Percentiles rank a stretch among this genome's conserved stretches.
Evolutionary conservation across 2,329 filamentous ascomycete species (phyloP).

Genomic region (Pseudogymnoascus sp.): DNA sequence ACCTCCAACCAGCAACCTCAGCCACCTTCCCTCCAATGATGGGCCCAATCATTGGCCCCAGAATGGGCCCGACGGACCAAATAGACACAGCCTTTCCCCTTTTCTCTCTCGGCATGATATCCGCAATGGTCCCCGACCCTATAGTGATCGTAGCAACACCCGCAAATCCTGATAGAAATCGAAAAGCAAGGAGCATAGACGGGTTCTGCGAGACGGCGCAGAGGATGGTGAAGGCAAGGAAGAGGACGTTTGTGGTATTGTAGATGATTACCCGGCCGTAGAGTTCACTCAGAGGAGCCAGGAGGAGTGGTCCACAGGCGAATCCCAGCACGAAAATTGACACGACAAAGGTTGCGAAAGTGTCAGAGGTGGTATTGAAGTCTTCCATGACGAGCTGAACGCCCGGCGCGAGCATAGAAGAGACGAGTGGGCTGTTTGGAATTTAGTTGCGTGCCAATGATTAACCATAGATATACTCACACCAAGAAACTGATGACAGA

Average conservation of each 20-base stretch:
- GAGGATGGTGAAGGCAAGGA: conserved; percentile 53
- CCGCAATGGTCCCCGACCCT: conserved; percentile 54
- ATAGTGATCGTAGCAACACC: conserved; percentile 57
- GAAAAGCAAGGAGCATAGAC: conserved; percentile 37
- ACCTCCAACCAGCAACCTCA: conserved; percentile 42
- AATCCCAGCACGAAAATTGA: conserved; percentile 51
- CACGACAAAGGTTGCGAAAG: conserved; percentile 48
- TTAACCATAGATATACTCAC: conserved; percentile 15
- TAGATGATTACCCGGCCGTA: conserved; percentile 43
- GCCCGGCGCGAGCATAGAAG: conserved; percentile 42
- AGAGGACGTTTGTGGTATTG: conserved; percentile 40
- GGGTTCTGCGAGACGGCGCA: conserved; percentile 52
- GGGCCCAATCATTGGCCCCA: conserved; percentile 34
- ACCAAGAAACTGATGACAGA: conserved; percentile 22
- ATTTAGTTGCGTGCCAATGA: background rate
- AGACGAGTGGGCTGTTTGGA: conserved; percentile 34
- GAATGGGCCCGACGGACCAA: conserved; percentile 36
- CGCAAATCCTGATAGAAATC: conserved; percentile 43
- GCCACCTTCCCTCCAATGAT: conserved; percentile 44
- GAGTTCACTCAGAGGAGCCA: conserved; percentile 54
- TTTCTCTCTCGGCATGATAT: conserved; percentile 52
- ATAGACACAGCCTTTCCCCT: conserved; percentile 50
- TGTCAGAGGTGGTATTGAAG: conserved; percentile 33
- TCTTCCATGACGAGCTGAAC: conserved; percentile 38
- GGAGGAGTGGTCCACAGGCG: conserved; percentile 52